These are phyloP conservation scores for Diaporthe vaccinii DNA, from an alignment of 2,329 filamentous ascomycete species.

Conservation along the genomic window DNA sequence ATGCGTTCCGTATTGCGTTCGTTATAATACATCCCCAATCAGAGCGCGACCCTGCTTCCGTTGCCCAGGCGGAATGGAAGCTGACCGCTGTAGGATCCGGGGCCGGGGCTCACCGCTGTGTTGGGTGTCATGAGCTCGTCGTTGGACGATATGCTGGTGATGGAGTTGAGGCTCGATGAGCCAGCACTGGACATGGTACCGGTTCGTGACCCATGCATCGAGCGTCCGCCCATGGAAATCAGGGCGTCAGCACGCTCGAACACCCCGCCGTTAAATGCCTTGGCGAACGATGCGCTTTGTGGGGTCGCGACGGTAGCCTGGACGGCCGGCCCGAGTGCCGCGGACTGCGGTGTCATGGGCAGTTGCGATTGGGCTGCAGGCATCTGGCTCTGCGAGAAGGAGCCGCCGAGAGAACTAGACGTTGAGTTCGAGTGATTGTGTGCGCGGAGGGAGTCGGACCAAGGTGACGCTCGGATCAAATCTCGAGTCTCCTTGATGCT, in stretches of 20 bases:
- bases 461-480: slow-evolving; percentile 74
- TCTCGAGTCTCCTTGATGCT: slow-evolving; percentile 84
- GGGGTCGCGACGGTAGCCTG: slow-evolving; percentile 87
- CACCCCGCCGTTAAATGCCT: slow-evolving; percentile 69
- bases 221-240: slow-evolving; percentile 69
- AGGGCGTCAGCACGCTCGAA: slow-evolving; percentile 72
- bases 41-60: slow-evolving; percentile 29
- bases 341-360: slow-evolving; percentile 90
- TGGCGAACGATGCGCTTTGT: slow-evolving; percentile 68
- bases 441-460: slow-evolving; percentile 59
- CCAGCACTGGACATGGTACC: slow-evolving; percentile 68
- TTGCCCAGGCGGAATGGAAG: slow-evolving; percentile 32
- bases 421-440: slow-evolving; percentile 52
- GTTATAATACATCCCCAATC: slow-evolving; percentile 19
- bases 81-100: slow-evolving; percentile 23
- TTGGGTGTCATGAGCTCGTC: slow-evolving; percentile 49
- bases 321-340: slow-evolving; percentile 88
- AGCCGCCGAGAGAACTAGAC: slow-evolving; percentile 48
- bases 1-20: slow-evolving; percentile 29
- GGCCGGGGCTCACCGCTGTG: slow-evolving; percentile 48
- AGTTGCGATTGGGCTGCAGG: slow-evolving; percentile 53
- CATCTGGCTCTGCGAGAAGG: slow-evolving; percentile 43
- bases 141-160: slow-evolving; percentile 47
- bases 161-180: slow-evolving; percentile 66
- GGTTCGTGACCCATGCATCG: slow-evolving; percentile 62